phyloP scores from a whole-genome alignment of 1,139 yeast species.

The Arxiozyma slooffiae region DNA sequence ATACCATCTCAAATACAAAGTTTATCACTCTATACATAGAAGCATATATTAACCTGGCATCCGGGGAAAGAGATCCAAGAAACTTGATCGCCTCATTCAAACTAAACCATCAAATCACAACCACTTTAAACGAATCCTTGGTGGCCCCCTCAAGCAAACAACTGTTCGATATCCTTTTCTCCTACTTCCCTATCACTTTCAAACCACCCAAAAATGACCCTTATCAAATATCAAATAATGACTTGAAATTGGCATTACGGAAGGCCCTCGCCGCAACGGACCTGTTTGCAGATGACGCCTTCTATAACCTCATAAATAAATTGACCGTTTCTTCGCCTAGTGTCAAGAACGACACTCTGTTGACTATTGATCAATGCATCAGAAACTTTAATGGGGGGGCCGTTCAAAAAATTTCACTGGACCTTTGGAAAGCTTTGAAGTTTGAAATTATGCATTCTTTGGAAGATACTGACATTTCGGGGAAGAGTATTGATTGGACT shows the following conservation, averaged over 20 bases:
- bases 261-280: conserved; percentile 55
- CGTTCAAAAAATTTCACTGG: conserved; percentile 52
- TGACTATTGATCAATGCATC: conserved; percentile 51
- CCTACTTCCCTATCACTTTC: conserved; percentile 94
- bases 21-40: conserved; percentile 39
- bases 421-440: conserved; percentile 81
- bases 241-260: conserved; percentile 51
- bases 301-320: conserved; percentile 74
- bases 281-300: conserved; percentile 59
- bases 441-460: conserved; percentile 77
- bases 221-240: conserved; percentile 65
- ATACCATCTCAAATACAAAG: conserved; percentile 10
- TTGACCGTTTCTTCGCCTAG: conserved; percentile 70
- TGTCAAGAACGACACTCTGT: conserved; percentile 68
- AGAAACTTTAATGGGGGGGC: conserved; percentile 40
- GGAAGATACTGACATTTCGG: conserved; percentile 30
- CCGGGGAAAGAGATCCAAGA: conserved; percentile 91
- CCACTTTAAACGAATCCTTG: conserved; percentile 33
- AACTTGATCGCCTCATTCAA: conserved; percentile 66
- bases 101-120: conserved; percentile 44
- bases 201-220: conserved; percentile 91
- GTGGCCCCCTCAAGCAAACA: conserved; percentile 41
- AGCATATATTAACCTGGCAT: conserved; percentile 57
- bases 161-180: conserved; percentile 78
- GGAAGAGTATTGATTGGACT: conserved; percentile 4